phyloP scores from a whole-genome alignment of 2,329 filamentous ascomycete genomes.

The Trichoderma sp. region DNA sequence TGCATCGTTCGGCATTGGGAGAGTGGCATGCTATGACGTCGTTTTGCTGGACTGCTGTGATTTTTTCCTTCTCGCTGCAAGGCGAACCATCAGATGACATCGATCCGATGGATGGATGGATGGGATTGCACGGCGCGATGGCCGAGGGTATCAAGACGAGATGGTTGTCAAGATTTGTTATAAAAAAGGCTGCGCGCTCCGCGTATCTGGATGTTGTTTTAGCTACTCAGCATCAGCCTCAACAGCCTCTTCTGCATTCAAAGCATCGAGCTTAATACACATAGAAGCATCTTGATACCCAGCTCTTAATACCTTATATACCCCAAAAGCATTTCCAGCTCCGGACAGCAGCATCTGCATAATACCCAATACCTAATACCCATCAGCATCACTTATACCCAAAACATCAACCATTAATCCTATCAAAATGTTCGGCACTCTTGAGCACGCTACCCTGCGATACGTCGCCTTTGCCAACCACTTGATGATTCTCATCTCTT shows the following conservation, averaged over 20 bases:
- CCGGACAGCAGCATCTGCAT: background rate
- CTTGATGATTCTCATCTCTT: constrained; percentile 33
- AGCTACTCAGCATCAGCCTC: constrained; percentile 19
- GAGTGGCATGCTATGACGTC: constrained; percentile 27
- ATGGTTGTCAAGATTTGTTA: background rate
- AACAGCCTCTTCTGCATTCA: constrained; percentile 2
- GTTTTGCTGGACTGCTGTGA: constrained; percentile 1
- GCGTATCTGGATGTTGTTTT: constrained; percentile 10
- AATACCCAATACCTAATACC: background rate
- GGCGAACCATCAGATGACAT: constrained; percentile 24
- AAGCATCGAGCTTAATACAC: background rate
- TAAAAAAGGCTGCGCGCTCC: constrained; percentile 14
- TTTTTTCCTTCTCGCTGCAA: background rate
- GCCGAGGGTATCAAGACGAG: background rate
- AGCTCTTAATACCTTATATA: background rate
- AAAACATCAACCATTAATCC: background rate
- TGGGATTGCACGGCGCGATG: constrained; percentile 2
- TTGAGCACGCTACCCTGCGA: constrained; percentile 25
- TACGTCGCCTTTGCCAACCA: constrained; percentile 31
- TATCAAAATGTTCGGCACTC: constrained; percentile 24
- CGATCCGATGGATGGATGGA: constrained; percentile 19
- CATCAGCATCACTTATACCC: background rate
- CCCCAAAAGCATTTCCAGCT: background rate
- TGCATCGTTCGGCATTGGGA: constrained; percentile 5
- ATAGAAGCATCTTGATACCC: background rate